Base-by-base conservation (phyloP, 345 rosid genomes). In the Corchorus capsularis region DNA sequence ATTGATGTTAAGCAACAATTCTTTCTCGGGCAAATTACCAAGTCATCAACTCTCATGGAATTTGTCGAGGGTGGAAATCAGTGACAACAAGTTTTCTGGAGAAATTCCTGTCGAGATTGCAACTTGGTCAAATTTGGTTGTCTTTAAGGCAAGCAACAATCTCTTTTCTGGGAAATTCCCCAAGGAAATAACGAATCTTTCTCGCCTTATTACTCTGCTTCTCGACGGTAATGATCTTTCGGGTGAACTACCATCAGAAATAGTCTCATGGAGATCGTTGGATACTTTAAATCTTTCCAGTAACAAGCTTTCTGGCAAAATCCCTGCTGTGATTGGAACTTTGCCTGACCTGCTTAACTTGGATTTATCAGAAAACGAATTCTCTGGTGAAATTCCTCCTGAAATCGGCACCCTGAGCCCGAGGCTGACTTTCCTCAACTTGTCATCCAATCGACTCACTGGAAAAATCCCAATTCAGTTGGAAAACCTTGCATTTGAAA, bases 61-160 rank as follows among this genome's bases (percentile, higher is more conserved):
- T 81, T 47, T 96, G 71, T 70, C 94, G 1, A 86, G 94, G 53
- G 72, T 93, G 63, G 96, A 96, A 73, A 84, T 93, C 14, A 86
- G 85, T 65, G 80, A 89, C 88, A 96, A 96, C 77, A 45, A 17
- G n/a, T 92, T 96, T 75, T 87, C 92, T 0, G 99, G 99, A 45
- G 85, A 81, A 78, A 89, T 96, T 74, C 99, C 96, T 1, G 46
- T 17, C 12, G 81, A 39, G 6, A 78, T 88, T 20, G 85, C 83
- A 22, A 71, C 85, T 56, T 93, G 97, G 96, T 83, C 82, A 8
- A 83, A 83, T 43, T 22, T 95, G 81, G 69, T 19, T 4, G 92
- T 82, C 62, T 84, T 95, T 43, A 35, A 84, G 41, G 98, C 94
- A 2, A 87, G 92, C 67, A 89, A 93, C 85, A 95, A 95, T 78